Evolutionary conservation across 331 rosid species (phyloP).

Genomic region (Arachis monticola): DNA sequence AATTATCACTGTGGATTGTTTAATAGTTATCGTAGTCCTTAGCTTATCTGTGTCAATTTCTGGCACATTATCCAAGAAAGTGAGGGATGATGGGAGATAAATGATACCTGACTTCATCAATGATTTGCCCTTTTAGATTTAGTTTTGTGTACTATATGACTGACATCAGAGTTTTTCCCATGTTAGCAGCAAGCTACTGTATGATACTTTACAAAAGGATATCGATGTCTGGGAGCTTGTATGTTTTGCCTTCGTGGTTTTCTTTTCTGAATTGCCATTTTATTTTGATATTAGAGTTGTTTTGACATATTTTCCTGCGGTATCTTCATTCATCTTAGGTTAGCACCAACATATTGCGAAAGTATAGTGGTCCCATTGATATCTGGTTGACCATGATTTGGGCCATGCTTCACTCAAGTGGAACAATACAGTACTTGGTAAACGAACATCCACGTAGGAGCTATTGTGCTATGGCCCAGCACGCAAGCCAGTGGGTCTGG

Average conservation of each 20-base stretch:
- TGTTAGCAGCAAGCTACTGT: conserved; percentile 62
- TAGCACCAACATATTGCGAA: conserved; percentile 80
- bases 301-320: conserved; percentile 11
- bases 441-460: conserved; percentile 67
- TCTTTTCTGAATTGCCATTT: background rate
- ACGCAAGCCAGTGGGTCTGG: conserved; percentile 97
- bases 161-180: conserved; percentile 9
- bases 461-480: conserved; percentile 84
- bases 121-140: conserved; percentile 19
- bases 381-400: conserved; percentile 68
- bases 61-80: conserved; percentile 20
- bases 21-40: conserved; percentile 18
- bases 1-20: conserved; percentile 24
- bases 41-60: conserved; percentile 15
- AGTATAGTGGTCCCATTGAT: conserved; percentile 88
- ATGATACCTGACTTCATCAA: background rate
- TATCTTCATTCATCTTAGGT: conserved; percentile 53
- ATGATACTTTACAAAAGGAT: conserved; percentile 44
- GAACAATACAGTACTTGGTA: conserved; percentile 61
- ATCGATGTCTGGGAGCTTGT: conserved; percentile 95
- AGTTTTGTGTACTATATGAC: conserved; percentile 5
- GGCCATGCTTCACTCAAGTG: conserved; percentile 52
- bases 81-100: conserved; percentile 23
- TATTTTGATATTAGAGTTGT: conserved; percentile 8
- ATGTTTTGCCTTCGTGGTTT: conserved; percentile 42